These are phyloP conservation scores for Sungouiella thailandica DNA, from an alignment of 805 yeast species.

Conservation along the genomic window DNA sequence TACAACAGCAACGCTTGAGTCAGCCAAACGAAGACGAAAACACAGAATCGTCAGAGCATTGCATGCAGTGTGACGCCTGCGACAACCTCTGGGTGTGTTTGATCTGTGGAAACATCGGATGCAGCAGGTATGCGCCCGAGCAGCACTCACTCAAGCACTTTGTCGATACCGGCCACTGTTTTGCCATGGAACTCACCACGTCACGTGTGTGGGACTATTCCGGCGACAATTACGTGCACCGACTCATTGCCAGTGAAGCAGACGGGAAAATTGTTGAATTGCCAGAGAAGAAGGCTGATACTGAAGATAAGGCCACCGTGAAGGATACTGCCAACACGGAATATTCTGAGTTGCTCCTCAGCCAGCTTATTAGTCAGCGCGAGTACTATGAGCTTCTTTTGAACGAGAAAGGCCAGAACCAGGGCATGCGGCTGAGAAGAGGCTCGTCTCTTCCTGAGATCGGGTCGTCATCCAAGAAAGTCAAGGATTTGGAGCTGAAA, in stretches of 20 bases:
- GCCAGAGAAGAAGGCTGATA: constrained; percentile 27
- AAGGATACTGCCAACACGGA: constrained; percentile 38
- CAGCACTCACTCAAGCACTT: constrained; percentile 86
- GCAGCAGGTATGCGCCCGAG: constrained; percentile 75
- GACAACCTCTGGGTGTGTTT: constrained; percentile 83
- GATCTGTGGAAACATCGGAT: constrained; percentile 88
- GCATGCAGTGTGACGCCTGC: constrained; percentile 53
- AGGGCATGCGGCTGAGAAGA: constrained; percentile 9
- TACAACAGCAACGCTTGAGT: constrained; percentile 13
- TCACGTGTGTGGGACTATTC: constrained; percentile 95
- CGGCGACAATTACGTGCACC: constrained; percentile 84
- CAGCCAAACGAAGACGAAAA: constrained; percentile 4
- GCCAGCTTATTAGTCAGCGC: constrained; percentile 82
- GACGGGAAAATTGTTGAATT: constrained; percentile 90
- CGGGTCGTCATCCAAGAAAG: background rate
- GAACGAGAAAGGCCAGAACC: constrained; percentile 13
- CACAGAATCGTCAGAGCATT: constrained; percentile 26
- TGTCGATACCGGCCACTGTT: constrained; percentile 74
- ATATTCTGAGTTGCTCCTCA: constrained; percentile 70
- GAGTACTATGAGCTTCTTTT: constrained; percentile 64
- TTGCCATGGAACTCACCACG: constrained; percentile 80
- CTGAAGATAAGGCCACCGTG: constrained; percentile 1
- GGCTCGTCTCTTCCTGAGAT: constrained; percentile 11
- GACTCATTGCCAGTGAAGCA: constrained; percentile 75
- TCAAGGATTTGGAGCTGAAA: constrained; percentile 23